These are phyloP conservation scores for Diutina neorugosa DNA, from an alignment of 1,139 yeast species.

Conservation along the genomic window DNA sequence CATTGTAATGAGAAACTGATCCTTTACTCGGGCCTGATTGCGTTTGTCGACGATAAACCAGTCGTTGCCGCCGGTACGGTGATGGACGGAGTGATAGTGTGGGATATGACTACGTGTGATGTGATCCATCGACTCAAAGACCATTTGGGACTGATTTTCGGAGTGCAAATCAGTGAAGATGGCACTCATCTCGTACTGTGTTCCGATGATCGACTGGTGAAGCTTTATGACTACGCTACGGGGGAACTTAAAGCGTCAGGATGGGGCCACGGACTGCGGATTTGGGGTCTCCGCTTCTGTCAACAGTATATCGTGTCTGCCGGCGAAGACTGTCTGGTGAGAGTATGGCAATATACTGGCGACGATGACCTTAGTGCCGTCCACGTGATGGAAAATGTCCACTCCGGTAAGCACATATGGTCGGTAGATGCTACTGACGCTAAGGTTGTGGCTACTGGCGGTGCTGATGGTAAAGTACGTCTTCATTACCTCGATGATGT, in stretches of 20 bases:
- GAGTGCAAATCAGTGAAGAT: conserved; percentile 48
- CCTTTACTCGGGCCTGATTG: conserved; percentile 73
- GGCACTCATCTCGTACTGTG: conserved; percentile 61
- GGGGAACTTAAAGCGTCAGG: conserved; percentile 63
- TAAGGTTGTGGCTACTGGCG: conserved; percentile 50
- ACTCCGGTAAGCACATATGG: conserved; percentile 85
- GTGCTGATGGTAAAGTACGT: conserved; percentile 78
- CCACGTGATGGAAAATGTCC: conserved; percentile 43
- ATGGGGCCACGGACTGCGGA: conserved; percentile 95
- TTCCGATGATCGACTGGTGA: conserved; percentile 86
- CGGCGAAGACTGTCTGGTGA: conserved; percentile 85
- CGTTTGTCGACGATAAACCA: conserved; percentile 29
- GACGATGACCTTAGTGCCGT: conserved; percentile 14
- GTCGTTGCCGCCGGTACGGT: conserved; percentile 84
- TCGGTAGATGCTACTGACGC: conserved; percentile 44
- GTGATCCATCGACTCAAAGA: conserved; percentile 42
- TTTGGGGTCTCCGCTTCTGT: conserved; percentile 69
- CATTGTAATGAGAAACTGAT: conserved; percentile 68
- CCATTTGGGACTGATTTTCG: conserved; percentile 89
- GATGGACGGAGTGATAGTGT: conserved; percentile 72
- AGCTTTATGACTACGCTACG: conserved; percentile 49
- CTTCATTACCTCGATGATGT: conserved; percentile 36
- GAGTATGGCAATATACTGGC: conserved; percentile 50
- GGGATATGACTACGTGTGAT: conserved; percentile 43
- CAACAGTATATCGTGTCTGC: conserved; percentile 37